phyloP scores from a whole-genome alignment of 2,329 filamentous ascomycete species.

The Aureobasidium namibiae region DNA sequence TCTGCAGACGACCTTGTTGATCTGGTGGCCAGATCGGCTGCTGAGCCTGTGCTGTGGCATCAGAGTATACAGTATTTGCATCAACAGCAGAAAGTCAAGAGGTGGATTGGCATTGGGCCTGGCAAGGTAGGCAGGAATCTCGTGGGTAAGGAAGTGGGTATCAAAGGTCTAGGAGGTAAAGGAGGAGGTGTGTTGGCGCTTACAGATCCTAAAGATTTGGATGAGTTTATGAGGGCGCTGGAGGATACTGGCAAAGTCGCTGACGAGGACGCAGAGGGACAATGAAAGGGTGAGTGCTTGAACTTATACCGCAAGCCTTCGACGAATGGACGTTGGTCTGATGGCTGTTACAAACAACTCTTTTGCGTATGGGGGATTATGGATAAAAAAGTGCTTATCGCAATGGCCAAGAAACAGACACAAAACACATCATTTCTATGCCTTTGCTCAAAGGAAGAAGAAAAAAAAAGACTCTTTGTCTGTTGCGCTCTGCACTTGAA shows the following conservation, averaged over 20 bases:
- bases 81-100: slow-evolving; percentile 67
- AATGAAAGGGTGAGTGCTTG: too few species aligned
- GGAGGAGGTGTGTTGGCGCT: slow-evolving; percentile 92
- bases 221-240: slow-evolving; percentile 37
- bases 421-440: too few species aligned
- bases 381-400: too few species aligned
- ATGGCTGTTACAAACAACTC: too few species aligned
- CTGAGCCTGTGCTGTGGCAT: slow-evolving; percentile 95
- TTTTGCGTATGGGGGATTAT: too few species aligned
- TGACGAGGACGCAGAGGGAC: too few species aligned
- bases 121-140: slow-evolving; percentile 90
- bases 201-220: slow-evolving; percentile 58
- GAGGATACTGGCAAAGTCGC: slow-evolving; percentile 37
- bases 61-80: slow-evolving; percentile 86
- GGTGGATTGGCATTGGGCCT: slow-evolving; percentile 88
- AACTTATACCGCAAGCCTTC: too few species aligned
- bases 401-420: too few species aligned
- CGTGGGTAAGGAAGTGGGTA: slow-evolving; percentile 90
- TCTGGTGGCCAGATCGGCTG: slow-evolving; percentile 67
- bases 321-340: too few species aligned
- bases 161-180: slow-evolving; percentile 66
- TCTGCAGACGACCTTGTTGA: slow-evolving; percentile 69
- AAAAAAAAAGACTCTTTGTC: too few species aligned
- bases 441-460: too few species aligned
- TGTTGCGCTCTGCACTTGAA: too few species aligned